Base-by-base conservation (phyloP, 352 stramenopile species). In the Blastocystis sp. region DNA sequence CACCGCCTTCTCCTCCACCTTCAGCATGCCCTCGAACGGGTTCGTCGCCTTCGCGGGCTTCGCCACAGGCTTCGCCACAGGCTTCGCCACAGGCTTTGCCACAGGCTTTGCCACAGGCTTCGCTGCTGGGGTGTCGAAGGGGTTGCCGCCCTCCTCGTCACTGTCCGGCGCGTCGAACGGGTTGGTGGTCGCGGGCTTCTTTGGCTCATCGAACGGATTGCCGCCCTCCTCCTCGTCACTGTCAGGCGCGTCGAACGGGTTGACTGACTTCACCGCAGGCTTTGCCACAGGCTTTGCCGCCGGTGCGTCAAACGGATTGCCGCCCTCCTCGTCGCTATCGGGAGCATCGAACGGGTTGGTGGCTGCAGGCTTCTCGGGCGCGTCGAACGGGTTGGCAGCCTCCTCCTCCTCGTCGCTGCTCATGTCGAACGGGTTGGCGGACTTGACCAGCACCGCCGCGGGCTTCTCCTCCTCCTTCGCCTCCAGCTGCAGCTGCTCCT, bases 261-360 rank as follows among this genome's bases (percentile, higher is more conserved):
- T 84, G 21, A n/a, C n/a, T 38, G 54, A 38, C 48, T 57, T 14
- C 14, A 17, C 48, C 14, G 6, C 14, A 34, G 28, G 28, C n/a
- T 54, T 63, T 21, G 17, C 17, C 38, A 34, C 28, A 40, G 64
- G 48, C 24, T 54, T 40, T 9, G 40, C 34, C 6, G 6, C 14
- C 6, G 48, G 48, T 14, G 48, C 14, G 43, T 81, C 74, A 54
- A 84, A 84, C 10, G 74, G 74, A 68, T 84, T 84, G 11, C 69
- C 74, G 1, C 10, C 69, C 60, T 79, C 69, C 48, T 57, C 48
- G 14, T 43, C 74, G n/a, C 69, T 54, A 28, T 82, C 74, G 14
- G n/a, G 21, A 34, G 71, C 71, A 52, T 84, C 74, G 45, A 84
- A 84, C 0, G 74, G 74, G 48, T 84, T 84, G 1, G 38, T 2